These are phyloP conservation scores for Colletotrichum incanum DNA, from an alignment of 2,329 filamentous ascomycete species.

Conservation along the genomic window DNA sequence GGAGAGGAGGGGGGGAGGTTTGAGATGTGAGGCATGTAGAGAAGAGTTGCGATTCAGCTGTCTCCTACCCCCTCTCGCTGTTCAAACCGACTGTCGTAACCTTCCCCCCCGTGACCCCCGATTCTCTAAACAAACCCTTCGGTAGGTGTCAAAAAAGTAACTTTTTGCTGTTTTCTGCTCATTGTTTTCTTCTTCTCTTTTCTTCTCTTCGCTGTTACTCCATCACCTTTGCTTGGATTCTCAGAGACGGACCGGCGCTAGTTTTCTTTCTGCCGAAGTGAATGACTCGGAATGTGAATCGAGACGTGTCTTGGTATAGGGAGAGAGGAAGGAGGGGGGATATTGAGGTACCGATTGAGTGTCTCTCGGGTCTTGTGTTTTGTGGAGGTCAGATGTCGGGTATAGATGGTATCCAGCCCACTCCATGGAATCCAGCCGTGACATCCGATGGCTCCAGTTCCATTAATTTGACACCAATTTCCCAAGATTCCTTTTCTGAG, in stretches of 20 bases:
- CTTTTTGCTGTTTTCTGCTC: not conserved
- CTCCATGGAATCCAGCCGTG: not conserved
- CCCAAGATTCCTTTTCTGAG: not conserved
- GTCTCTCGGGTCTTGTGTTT: not conserved
- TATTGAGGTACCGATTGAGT: not conserved
- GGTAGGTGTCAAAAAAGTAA: conserved; percentile 8
- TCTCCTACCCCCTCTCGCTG: not conserved
- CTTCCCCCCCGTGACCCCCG: not conserved
- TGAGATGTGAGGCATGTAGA: not conserved
- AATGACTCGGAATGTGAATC: not conserved
- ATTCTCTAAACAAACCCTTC: not conserved
- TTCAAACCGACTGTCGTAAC: not conserved
- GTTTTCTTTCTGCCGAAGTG: no score
- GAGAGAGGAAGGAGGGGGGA: not conserved
- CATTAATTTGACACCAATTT: no score
- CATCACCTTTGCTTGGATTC: not conserved
- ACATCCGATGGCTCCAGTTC: not conserved
- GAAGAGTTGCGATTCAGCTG: not conserved
- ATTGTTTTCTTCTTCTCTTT: not conserved
- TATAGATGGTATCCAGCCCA: not conserved
- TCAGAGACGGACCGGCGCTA: not conserved
- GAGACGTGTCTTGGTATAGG: not conserved
- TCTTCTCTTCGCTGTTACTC: not conserved
- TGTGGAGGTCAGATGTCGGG: not conserved
- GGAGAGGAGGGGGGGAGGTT: not conserved